Base-by-base conservation (phyloP, 768 basidiomycete species). In the Mycena crocata region DNA sequence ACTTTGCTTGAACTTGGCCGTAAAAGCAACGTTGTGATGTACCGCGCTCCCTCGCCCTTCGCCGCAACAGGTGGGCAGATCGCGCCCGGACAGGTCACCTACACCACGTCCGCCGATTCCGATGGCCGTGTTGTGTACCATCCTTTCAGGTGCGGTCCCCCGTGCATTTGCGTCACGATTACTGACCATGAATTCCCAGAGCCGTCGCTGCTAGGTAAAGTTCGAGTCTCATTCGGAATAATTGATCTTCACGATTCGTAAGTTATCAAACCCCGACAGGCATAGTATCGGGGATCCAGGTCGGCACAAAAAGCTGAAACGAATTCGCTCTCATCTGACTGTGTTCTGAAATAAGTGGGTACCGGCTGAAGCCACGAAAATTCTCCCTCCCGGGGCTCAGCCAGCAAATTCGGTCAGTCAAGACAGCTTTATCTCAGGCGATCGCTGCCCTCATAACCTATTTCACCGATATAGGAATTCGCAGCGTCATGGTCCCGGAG, bases 181-280 rank as follows among this genome's bases (percentile, higher is more conserved):
- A 19, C 60, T 56, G 32, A 40, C 23, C 21, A 21, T 23, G 19
- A 17, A 19, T 62, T 39, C 23, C 30, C 63, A 93, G 92, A 80
- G 92, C 91, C 60, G 89, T 92, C 42, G 77, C 89, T 62, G 91
- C 92, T 40, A 93, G 91, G 93, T 92, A 74, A 57, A 80, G 77
- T 46, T 57, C 44, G 62, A 59, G 32, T 52, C 15, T 49, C 48
- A 19, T 55, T 37, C 56, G 39, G 52, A 57, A 23, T 30, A 44
- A 46, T 42, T 61, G 62, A 71, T 64, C 32, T 44, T 64, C 69
- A 63, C 57, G 73, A 79, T 79, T 69, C 57, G n/a, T n/a, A 46
- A 93, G 93, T 73, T 94, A 94, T 79, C 88, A 90, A 71, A 93
- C 91, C 1, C 79, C 88, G 13, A 84, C 82, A 70, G 92, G 92